A percentile compares a stretch with the other conserved stretches of the same genome.
These are phyloP conservation scores for Delonix regia DNA, from an alignment of 306 rosid genomes.

Conservation along the genomic window DNA sequence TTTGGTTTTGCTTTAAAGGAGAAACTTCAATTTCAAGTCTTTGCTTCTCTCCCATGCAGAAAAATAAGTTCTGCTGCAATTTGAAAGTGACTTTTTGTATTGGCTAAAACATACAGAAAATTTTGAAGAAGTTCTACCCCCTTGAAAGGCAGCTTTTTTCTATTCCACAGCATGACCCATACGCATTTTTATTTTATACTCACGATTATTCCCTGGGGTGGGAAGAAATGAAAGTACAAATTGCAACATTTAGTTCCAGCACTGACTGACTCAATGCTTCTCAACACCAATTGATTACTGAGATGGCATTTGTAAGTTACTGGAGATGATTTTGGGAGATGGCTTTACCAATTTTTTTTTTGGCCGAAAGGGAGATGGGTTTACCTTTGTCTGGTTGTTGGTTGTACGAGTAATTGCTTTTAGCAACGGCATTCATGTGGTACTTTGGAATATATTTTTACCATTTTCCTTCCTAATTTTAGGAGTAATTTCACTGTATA, in stretches of 20 bases:
- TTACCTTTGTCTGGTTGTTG: background rate
- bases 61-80: background rate
- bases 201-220: background rate
- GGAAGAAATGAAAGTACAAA: background rate
- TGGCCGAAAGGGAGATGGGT: too few species aligned
- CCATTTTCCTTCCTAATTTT: constrained; percentile 1
- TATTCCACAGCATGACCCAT: background rate
- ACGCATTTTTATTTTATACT: background rate
- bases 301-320: constrained; percentile 4
- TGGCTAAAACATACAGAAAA: background rate
- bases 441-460: background rate
- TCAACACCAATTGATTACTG: background rate
- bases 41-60: background rate
- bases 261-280: background rate
- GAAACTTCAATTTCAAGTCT: background rate
- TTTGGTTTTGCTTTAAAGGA: background rate
- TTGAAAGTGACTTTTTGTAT: background rate
- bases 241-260: background rate
- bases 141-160: too few species aligned
- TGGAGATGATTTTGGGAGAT: background rate
- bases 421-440: background rate
- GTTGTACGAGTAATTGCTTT: background rate
- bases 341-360: too few species aligned
- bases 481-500: background rate
- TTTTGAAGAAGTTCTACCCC: background rate